A percentile compares a stretch with the other conserved stretches of the same genome.
Evolutionary conservation across 1,284 basidiomycete species (phyloP).

Genomic region (Meira miltonrushii): DNA sequence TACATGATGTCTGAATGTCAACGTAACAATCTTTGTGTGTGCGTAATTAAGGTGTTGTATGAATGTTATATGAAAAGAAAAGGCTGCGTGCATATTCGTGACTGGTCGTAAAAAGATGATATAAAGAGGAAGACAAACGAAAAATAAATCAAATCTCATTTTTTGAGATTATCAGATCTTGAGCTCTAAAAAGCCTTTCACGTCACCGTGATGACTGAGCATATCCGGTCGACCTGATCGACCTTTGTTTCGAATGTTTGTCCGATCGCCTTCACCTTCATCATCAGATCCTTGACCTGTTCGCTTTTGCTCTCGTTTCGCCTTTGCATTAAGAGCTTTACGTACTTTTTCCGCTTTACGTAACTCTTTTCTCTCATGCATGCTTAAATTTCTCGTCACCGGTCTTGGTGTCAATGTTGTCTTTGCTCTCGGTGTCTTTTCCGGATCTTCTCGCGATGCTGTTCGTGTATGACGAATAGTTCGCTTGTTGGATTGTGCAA

Average conservation of each 20-base stretch:
- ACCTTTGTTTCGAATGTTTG: too few relatives aligned
- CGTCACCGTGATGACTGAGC: conserved; percentile 24
- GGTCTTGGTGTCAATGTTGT: not conserved
- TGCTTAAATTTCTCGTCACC: conserved; percentile 27
- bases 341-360: conserved; percentile 15
- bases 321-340: conserved; percentile 10
- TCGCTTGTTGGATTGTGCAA: not conserved
- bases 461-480: not conserved
- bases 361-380: conserved; percentile 23
- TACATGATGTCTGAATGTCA: not conserved
- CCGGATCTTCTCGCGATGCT: not conserved
- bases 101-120: not conserved
- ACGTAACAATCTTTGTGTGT: too few relatives aligned
- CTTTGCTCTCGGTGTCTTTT: not conserved
- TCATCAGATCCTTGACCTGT: conserved; percentile 27
- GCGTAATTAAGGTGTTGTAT: too few relatives aligned
- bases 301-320: conserved; percentile 28
- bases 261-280: conserved; percentile 17
- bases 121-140: too few relatives aligned
- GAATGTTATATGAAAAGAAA: too few relatives aligned
- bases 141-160: too few relatives aligned
- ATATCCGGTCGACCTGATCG: conserved; percentile 11
- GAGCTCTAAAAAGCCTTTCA: conserved; percentile 36
- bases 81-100: not conserved
- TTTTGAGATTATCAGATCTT: conserved; percentile 22